Conservation (phyloP, 2,329 filamentous ascomycete genomes). For the Calonectria honghensis region DNA sequence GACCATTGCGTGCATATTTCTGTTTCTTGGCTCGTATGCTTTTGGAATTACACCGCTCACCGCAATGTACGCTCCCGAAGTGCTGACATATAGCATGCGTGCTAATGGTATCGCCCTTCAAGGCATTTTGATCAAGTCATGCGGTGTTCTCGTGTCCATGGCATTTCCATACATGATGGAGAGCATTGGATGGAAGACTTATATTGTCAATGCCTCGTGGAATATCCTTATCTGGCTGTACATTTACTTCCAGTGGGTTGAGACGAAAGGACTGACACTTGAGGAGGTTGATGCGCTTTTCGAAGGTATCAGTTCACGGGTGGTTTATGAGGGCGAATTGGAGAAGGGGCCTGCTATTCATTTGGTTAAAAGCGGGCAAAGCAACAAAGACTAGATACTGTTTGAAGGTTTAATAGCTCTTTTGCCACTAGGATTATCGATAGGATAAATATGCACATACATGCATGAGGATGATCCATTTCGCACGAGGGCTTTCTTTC, state of each 20-base stretch:
- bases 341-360: neutral
- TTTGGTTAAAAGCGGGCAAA: neutral
- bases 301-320: neutral
- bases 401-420: too few relatives aligned
- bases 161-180: slow-evolving; percentile 23
- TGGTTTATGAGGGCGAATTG: neutral
- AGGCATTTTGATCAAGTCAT: slow-evolving; percentile 16
- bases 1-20: slow-evolving; percentile 17
- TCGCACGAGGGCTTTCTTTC: too few relatives aligned
- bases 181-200: slow-evolving; percentile 21
- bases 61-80: slow-evolving; percentile 12
- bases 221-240: slow-evolving; percentile 18
- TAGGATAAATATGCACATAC: too few relatives aligned
- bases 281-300: slow-evolving; percentile 20
- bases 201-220: slow-evolving; percentile 16
- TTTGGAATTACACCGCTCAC: slow-evolving; percentile 18
- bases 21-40: neutral
- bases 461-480: too few relatives aligned
- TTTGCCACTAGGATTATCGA: too few relatives aligned
- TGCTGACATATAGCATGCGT: slow-evolving; percentile 11
- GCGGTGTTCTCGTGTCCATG: slow-evolving; percentile 11
- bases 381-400: neutral
- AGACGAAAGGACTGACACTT: slow-evolving; percentile 13
- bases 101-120: slow-evolving; percentile 16
- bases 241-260: slow-evolving; percentile 19